Conservation (phyloP, 495 filamentous ascomycete species). For the Talaromyces ruber region DNA sequence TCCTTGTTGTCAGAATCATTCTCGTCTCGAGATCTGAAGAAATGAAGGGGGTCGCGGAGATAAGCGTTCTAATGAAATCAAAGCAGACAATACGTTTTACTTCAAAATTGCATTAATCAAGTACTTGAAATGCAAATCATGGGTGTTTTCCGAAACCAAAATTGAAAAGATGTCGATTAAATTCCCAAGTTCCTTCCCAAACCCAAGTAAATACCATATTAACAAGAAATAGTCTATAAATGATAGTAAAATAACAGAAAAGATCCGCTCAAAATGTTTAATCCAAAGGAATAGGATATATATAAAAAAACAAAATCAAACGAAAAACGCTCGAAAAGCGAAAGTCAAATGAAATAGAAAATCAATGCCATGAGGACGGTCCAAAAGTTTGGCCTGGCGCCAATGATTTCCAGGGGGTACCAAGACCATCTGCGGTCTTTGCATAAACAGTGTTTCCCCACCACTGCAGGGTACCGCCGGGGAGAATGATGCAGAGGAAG, state of each 20-base stretch:
- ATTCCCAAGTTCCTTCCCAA: neutral
- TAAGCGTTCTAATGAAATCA: neutral
- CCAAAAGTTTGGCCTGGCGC: slow-evolving; percentile 49
- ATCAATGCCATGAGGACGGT: slow-evolving; percentile 39
- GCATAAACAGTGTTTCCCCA: slow-evolving; percentile 53
- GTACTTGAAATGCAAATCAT: neutral
- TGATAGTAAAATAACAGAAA: neutral
- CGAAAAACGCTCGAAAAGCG: neutral
- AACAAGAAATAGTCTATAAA: neutral
- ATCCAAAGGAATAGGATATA: neutral
- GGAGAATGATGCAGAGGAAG: slow-evolving; percentile 64
- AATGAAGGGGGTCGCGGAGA: neutral
- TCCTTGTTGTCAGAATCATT: neutral
- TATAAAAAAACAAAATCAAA: neutral
- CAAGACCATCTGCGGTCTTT: slow-evolving; percentile 37
- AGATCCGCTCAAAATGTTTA: neutral
- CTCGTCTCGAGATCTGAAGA: neutral
- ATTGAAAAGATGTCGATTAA: neutral
- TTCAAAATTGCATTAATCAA: neutral
- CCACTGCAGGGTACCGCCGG: slow-evolving; percentile 51
- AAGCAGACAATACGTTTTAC: neutral
- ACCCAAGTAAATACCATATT: neutral
- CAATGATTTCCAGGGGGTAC: slow-evolving; percentile 31
- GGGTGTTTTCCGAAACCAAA: neutral
- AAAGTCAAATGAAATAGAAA: neutral